Evolutionary conservation across 163 green algal species (phyloP).

Genomic region (Volvox carteri): DNA sequence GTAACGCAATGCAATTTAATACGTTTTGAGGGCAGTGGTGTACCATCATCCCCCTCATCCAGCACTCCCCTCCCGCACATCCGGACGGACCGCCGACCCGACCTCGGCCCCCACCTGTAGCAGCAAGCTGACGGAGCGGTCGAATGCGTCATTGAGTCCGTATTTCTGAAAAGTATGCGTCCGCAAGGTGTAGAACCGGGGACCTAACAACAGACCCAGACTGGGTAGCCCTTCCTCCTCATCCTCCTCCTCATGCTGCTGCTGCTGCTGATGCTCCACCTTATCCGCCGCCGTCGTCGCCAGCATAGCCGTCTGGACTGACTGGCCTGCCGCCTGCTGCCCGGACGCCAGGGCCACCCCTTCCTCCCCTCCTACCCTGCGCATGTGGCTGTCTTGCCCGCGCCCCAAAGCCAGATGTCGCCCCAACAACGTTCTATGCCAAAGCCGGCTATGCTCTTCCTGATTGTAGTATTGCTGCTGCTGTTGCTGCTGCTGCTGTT

Average conservation of each 20-base stretch:
- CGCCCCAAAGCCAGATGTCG: not conserved
- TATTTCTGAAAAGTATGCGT: slow-evolving; percentile 72
- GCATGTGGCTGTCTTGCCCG: not conserved
- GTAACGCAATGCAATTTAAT: too few species aligned
- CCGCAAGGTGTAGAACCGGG: slow-evolving; percentile 68
- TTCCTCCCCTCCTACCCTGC: too few species aligned
- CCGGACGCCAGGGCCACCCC: too few species aligned
- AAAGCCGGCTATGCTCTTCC: too few species aligned
- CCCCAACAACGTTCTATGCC: not conserved
- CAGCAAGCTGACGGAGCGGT: slow-evolving; percentile 77
- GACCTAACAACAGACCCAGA: not conserved
- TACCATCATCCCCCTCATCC: too few species aligned
- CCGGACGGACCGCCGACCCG: too few species aligned
- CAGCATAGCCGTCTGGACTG: not conserved
- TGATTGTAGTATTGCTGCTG: not conserved
- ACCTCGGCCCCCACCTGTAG: slow-evolving; percentile 62
- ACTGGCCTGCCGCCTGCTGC: not conserved
- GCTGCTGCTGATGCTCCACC: not conserved
- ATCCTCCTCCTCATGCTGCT: not conserved
- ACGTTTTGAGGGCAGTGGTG: too few species aligned
- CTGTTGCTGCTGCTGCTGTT: slow-evolving; percentile 9
- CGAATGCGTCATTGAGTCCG: slow-evolving; percentile 89
- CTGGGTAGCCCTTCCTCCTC: not conserved
- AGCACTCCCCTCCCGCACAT: too few species aligned
- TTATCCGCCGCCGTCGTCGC: not conserved